phyloP scores from a whole-genome alignment of 495 filamentous ascomycete species.

The Cudoniella acicularis region DNA sequence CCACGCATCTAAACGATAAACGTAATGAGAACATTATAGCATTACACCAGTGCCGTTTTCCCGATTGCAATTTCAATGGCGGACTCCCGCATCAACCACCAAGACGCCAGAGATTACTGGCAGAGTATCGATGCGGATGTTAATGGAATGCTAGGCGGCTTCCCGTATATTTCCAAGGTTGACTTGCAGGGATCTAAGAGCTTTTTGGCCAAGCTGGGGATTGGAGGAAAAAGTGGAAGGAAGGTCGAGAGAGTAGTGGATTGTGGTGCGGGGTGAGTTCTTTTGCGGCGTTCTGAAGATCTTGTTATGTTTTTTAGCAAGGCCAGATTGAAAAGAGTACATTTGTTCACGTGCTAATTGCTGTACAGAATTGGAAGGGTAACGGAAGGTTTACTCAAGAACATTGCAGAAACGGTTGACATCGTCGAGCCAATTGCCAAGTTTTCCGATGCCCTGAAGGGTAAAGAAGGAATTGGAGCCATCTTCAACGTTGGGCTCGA shows the following conservation, averaged over 20 bases:
- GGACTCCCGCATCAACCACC: conserved; percentile 49
- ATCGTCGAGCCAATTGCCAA: conserved; percentile 53
- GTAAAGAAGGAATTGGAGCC: conserved; percentile 48
- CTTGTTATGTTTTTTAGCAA: neutral
- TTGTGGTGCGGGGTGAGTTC: conserved; percentile 51
- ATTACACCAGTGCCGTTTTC: neutral
- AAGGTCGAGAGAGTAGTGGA: conserved; percentile 37
- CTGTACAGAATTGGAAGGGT: conserved; percentile 49
- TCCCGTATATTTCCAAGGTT: conserved; percentile 64
- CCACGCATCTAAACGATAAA: neutral
- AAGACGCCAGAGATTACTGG: conserved; percentile 68
- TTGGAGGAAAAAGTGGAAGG: conserved; percentile 14
- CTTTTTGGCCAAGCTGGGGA: conserved; percentile 73
- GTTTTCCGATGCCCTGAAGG: conserved; percentile 48
- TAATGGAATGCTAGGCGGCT: conserved; percentile 83
- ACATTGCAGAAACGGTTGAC: conserved; percentile 41
- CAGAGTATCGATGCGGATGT: conserved; percentile 62
- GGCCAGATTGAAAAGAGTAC: neutral
- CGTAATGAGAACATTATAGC: neutral
- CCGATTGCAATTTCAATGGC: conserved; percentile 13
- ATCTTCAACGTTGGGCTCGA: conserved; percentile 75
- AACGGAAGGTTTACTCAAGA: conserved; percentile 43
- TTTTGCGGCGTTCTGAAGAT: no score
- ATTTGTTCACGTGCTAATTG: neutral
- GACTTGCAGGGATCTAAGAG: conserved; percentile 74